Conservation (phyloP, 1,139 yeast species). For the Scheffersomyces parashehatae region DNA sequence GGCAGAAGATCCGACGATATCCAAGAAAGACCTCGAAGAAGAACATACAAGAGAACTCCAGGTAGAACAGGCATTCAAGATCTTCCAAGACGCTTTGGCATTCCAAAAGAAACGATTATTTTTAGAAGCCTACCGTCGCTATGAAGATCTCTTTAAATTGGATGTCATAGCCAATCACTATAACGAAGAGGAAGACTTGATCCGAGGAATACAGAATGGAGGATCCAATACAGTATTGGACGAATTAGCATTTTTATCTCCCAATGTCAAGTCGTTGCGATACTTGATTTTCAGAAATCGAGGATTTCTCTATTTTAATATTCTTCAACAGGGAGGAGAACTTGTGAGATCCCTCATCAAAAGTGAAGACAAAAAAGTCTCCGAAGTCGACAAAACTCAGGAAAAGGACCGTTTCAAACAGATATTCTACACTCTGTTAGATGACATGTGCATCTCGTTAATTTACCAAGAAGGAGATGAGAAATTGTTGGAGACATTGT, state of each 20-base stretch:
- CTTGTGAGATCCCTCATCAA: constrained; percentile 2
- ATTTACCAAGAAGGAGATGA: constrained; percentile 68
- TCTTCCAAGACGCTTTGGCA: constrained; percentile 69
- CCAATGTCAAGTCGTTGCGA: constrained; percentile 69
- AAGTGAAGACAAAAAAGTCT: constrained; percentile 15
- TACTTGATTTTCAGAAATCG: constrained; percentile 80
- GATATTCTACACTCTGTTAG: constrained; percentile 47
- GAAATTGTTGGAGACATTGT: constrained; percentile 46
- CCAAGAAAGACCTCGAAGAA: constrained; percentile 62
- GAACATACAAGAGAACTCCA: constrained; percentile 87
- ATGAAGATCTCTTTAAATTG: constrained; percentile 64
- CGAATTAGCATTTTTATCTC: constrained; percentile 55
- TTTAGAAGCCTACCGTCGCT: constrained; percentile 52
- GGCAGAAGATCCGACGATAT: constrained; percentile 61
- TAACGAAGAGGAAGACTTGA: constrained; percentile 39
- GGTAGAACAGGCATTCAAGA: constrained; percentile 81
- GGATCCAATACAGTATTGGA: constrained; percentile 32
- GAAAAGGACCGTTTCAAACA: constrained; percentile 12
- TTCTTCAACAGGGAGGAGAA: constrained; percentile 22
- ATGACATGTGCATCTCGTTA: constrained; percentile 56
- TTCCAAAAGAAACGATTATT: constrained; percentile 55
- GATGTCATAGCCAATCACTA: constrained; percentile 62
- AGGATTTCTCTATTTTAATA: constrained; percentile 67
- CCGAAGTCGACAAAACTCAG: constrained; percentile 15
- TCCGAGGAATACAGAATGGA: constrained; percentile 46